A percentile compares a stretch with the other conserved stretches of the same genome.
phyloP scores from a whole-genome alignment of 2,329 filamentous ascomycete genomes.

The Sarocladiaceae sp. region DNA sequence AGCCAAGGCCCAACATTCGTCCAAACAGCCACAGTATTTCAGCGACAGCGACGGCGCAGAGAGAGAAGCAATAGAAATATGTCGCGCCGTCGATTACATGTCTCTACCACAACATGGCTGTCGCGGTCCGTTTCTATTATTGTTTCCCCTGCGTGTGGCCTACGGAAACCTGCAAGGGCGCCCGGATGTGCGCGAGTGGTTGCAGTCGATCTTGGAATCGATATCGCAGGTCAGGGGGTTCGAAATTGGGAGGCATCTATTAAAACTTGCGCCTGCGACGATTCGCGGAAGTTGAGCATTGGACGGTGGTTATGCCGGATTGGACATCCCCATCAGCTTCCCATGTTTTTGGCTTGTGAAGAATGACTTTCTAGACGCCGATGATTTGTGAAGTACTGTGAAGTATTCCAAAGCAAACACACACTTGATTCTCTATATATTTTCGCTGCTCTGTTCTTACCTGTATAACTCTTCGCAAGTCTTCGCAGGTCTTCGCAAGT shows the following conservation, averaged over 20 bases:
- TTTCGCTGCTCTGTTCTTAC: too few species aligned
- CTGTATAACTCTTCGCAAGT: too few species aligned
- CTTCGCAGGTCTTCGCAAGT: too few species aligned
- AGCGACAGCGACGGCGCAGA: not conserved
- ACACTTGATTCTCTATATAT: too few species aligned
- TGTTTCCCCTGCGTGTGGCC: conserved; percentile 2
- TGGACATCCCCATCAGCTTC: too few species aligned
- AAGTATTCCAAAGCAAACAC: too few species aligned
- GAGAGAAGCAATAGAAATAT: not conserved
- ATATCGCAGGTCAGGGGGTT: conserved; percentile 1
- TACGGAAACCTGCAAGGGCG: not conserved
- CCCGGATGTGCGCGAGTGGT: not conserved
- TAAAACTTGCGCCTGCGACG: not conserved
- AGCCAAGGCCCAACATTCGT: too few species aligned
- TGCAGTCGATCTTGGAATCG: not conserved
- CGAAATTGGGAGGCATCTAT: not conserved
- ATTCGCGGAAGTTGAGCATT: not conserved
- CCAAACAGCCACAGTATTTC: not conserved
- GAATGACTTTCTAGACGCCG: too few species aligned
- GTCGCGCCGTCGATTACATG: conserved; percentile 1
- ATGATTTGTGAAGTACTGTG: too few species aligned
- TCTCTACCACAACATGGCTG: not conserved
- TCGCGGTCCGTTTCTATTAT: not conserved
- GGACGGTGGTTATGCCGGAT: too few species aligned
- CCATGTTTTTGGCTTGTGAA: too few species aligned